Conservation (phyloP, 2,329 filamentous ascomycete species). For the Achaetomium macrosporum region DNA sequence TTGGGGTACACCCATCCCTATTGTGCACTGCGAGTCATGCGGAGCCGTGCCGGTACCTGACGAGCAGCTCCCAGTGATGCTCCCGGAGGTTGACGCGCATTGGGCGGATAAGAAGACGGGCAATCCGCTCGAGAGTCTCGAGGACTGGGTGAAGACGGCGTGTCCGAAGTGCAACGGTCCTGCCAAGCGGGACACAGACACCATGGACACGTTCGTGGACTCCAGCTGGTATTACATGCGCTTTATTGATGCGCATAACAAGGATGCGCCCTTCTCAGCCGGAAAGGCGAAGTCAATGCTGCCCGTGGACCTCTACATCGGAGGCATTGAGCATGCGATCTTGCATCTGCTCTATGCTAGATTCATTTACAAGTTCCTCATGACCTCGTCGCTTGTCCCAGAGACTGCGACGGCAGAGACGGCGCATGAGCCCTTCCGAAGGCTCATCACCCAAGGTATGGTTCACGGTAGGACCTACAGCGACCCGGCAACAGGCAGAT, state of each 20-base stretch:
- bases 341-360: conserved; percentile 82
- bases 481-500: conserved; percentile 67
- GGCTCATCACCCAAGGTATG: conserved; percentile 87
- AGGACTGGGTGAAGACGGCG: conserved; percentile 66
- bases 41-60: conserved; percentile 74
- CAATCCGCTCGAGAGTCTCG: conserved; percentile 67
- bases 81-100: conserved; percentile 64
- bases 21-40: conserved; percentile 73
- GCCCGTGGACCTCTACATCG: conserved; percentile 83
- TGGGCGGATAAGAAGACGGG: conserved; percentile 65
- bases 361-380: conserved; percentile 84
- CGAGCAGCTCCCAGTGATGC: conserved; percentile 66
- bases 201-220: conserved; percentile 95
- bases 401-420: conserved; percentile 29
- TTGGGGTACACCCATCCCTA: conserved; percentile 87
- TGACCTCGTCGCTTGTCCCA: conserved; percentile 47
- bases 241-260: conserved; percentile 67
- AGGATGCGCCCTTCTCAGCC: conserved; percentile 55
- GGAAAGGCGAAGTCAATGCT: conserved; percentile 50
- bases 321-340: conserved; percentile 86
- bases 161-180: conserved; percentile 68
- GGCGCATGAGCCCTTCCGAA: conserved; percentile 68
- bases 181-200: conserved; percentile 81
- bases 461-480: conserved; percentile 81
- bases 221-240: conserved; percentile 91